Base-by-base conservation (phyloP, 306 rosid genomes). In the Calophaca sinica region DNA sequence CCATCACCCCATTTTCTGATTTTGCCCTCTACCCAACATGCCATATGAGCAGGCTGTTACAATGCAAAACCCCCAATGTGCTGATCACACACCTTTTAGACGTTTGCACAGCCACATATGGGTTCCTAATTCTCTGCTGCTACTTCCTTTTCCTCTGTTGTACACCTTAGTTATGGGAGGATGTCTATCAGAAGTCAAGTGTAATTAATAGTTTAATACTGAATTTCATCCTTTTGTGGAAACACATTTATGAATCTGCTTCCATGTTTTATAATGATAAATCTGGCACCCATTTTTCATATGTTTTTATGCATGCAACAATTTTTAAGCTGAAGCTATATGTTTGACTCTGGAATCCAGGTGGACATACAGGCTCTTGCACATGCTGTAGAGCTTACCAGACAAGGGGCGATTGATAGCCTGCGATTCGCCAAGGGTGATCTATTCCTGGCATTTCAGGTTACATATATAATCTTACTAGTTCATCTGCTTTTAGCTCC, bases 371-470 rank as follows among this genome's bases (percentile, higher is more conserved):
- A 96, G 83, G 99, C 99, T 78, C 98, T 96, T 72, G 97, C 91
- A 39, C 99, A 96, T 80, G 99, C 99, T 76, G 99, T 96, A 59
- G 98, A 92, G 84, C 98, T 96, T 75, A 92, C 92, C 28, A 89
- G 99, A 80, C 98, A 96, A 77, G 99, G 97, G 83, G 98, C 99
- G 29, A 87, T 96, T 65, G 99, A 96, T 81, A 96, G 99, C 87
- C 85, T 96, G 89, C 90, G 96, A 87, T 92, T 89, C 51, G 86
- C 98, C 1, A 92, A 90, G 94, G 99, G 99, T 72, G 96, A 96
- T 81, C 82, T 92, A 46, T 83, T 90, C 78, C 89, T 85, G 88
- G 99, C 99, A 57, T 96, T 96, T 86, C 96, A 96, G 99, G 99
- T 92, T 83, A 70, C 62, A 64, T 42, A 64, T 42, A 74, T 59